Base-by-base conservation (phyloP, 805 yeast species). In the Metschnikowia picachoensis region DNA sequence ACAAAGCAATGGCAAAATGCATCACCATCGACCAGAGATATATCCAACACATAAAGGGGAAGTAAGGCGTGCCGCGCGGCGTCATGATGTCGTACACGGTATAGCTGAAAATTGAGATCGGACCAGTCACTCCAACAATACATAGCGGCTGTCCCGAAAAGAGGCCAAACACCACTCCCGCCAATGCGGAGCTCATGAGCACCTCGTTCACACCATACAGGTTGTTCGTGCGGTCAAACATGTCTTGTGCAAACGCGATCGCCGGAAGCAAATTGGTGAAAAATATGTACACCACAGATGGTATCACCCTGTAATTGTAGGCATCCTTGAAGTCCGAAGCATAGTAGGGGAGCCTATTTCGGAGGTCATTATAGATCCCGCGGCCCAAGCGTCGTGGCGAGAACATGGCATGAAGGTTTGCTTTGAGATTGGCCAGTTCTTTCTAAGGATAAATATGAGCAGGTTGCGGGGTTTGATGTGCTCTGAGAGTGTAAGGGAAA, bases 41-140 rank as follows among this genome's bases (percentile, higher is more conserved):
- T 30, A 92, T 72, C 98, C 98, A 94, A 61, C 92, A 84, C 96
- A 94, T 91, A 63, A 92, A 92, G 14, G 91, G 89, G 66, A 92
- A 90, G 61, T 78, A 90, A 8, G 77, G 74, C 0, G 76, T 68
- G 8, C 74, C 76, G 48, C 75, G 60, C 0, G 87, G 83, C 17
- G 61, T 66, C 32, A 87, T 75, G 41, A 87, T 74, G 49, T 84
- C 85, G 60, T 83, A 87, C 0, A 94, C 91, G 0, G 98, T 94
- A 58, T 89, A 90, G 59, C 87, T 87, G 74, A 94, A 92, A 49
- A 92, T 91, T 2, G 95, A 70, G 13, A 94, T 84, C 0, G 99
- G 99, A 0, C 98, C 99, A 0, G 98, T 94, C 5, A 92, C 97
- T 3, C 99, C 99, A 8, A 94, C 98, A 25, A 92, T 87, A 58